Evolutionary conservation across 2,329 filamentous ascomycete species (phyloP).

Genomic region (Diaporthe velutina): DNA sequence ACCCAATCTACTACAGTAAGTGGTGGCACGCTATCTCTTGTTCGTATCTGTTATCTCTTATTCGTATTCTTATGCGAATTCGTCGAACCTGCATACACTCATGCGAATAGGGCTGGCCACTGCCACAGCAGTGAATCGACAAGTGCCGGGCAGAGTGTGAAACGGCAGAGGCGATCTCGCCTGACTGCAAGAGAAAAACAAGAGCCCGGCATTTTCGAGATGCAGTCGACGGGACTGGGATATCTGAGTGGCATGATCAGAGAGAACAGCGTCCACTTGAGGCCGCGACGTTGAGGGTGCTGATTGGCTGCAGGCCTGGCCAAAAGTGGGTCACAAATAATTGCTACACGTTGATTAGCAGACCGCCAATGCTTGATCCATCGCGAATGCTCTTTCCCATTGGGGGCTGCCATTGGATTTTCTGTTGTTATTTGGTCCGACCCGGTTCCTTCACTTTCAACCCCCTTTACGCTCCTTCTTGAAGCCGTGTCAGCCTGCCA

Average conservation of each 20-base stretch:
- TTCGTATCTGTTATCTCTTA: constrained; percentile 34
- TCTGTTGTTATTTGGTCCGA: constrained; percentile 23
- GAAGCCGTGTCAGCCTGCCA: background rate
- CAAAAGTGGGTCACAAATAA: constrained; percentile 6
- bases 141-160: background rate
- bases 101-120: background rate
- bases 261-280: background rate
- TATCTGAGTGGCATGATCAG: background rate
- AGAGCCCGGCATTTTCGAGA: too few relatives aligned
- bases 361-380: constrained; percentile 15
- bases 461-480: background rate
- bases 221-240: background rate
- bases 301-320: constrained; percentile 8
- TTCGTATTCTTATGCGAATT: constrained; percentile 33
- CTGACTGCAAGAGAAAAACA: background rate
- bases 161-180: background rate
- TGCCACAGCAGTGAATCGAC: background rate
- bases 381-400: background rate
- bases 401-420: background rate
- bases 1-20: background rate
- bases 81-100: too few relatives aligned
- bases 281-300: background rate
- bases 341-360: constrained; percentile 22
- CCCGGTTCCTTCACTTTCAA: background rate
- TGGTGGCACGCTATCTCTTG: constrained; percentile 7